Base-by-base conservation (phyloP, 495 filamentous ascomycete genomes). In the Xylaria scruposa region DNA sequence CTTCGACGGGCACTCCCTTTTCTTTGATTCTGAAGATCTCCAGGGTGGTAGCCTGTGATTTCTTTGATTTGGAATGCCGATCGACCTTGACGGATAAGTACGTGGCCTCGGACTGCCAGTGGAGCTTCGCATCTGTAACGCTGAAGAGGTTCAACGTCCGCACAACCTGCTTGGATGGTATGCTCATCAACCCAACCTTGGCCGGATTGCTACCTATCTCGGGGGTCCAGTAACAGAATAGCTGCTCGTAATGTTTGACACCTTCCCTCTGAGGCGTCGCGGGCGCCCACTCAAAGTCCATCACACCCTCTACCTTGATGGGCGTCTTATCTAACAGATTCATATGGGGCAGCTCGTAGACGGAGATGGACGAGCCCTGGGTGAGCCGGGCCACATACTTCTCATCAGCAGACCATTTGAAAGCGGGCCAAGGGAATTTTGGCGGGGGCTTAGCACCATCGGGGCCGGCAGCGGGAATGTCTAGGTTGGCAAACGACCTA, bases 11-110 rank as follows among this genome's bases (percentile, higher is more conserved):
- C 3, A 99, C 96, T 63, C 96, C 94, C 87, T 98, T 98, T 83
- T 99, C 96, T 72, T 88, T 89, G 58, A 99, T 89, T 51, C 96
- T 92, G 91, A 99, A 99, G 79, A 99, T 98, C 81, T 99, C 96
- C 42, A 99, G 89, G 72, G 97, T 98, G 62, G 96, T 99, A 46
- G 94, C 95, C 76, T 97, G 88, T 3, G 92, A 96, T 84, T 99
- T 99, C 88, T 98, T 98, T 64, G 94, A 97, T 84, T 98, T 99
- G 79, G 94, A 97, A 86, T 99, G 96, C 70, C 96, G 91, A 81
- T 99, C 96, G 49, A 99, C 96, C 87, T 98, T 99, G 73, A 98
- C 96, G 79, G 97, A 99, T 67, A 98, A 90, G 78, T 97, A 98
- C 64, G 90, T 88, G 68, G 90, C 93, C 76, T 97, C 92, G 2